Conservation (phyloP, 78 protist species). For the Neovahlkampfia damariscottae region DNA sequence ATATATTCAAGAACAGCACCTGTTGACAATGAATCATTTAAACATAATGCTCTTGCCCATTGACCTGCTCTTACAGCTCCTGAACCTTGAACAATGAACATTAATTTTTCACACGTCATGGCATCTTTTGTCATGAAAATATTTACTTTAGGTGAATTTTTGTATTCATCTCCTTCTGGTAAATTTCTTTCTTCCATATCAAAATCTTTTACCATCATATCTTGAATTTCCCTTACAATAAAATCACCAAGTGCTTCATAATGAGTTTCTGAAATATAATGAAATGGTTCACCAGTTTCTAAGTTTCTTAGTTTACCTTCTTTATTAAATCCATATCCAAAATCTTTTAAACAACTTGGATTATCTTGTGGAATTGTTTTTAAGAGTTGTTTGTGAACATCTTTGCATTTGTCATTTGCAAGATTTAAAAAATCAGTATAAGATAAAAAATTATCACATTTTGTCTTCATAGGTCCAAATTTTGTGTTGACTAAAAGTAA, state of each 20-base stretch:
- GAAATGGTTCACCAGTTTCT: not conserved
- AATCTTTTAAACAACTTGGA: not conserved
- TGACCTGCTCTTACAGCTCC: constrained; percentile 37
- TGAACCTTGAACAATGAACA: constrained; percentile 18
- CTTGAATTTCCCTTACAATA: not conserved
- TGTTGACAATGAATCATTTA: constrained; percentile 13
- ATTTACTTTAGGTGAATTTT: not conserved
- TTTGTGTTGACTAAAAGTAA: no score
- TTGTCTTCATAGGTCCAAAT: no score
- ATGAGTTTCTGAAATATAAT: not conserved
- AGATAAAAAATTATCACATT: no score
- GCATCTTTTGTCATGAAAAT: not conserved
- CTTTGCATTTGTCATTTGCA: no score
- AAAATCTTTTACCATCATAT: not conserved
- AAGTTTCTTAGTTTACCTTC: not conserved
- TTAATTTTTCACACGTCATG: not conserved
- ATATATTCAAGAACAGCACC: constrained; percentile 24
- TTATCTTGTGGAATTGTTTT: not conserved
- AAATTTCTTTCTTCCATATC: not conserved
- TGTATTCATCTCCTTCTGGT: not conserved
- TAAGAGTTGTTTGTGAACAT: no score
- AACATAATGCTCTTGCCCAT: constrained; percentile 30
- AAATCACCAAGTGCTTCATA: constrained; percentile 26
- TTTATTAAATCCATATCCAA: not conserved
- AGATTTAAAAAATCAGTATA: no score